phyloP scores from a whole-genome alignment of 2,329 filamentous ascomycete genomes.

The Aureobasidium sp. region DNA sequence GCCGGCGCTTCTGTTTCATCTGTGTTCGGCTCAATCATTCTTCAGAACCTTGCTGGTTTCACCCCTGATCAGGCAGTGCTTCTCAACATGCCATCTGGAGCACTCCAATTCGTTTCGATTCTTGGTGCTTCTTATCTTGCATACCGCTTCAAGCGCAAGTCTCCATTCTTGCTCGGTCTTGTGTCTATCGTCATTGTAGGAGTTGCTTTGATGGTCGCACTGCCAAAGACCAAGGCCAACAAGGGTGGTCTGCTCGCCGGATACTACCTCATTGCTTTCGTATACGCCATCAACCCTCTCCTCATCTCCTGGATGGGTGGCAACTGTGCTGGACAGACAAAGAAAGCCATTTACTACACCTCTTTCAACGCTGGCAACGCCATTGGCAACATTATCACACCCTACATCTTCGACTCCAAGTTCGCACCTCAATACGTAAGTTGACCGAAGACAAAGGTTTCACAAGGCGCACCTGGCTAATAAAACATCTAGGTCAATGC shows the following conservation, averaged over 20 bases:
- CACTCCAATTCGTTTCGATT: slow-evolving; percentile 14
- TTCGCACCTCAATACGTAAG: slow-evolving; percentile 17
- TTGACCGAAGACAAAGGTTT: neutral
- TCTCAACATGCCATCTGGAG: slow-evolving; percentile 16
- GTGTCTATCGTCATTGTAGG: slow-evolving; percentile 15
- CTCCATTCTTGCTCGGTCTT: slow-evolving; percentile 15
- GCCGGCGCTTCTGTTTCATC: slow-evolving; percentile 14
- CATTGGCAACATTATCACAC: slow-evolving; percentile 17
- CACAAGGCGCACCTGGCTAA: neutral
- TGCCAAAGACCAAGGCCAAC: slow-evolving; percentile 15
- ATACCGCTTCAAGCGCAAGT: slow-evolving; percentile 18
- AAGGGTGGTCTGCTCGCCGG: slow-evolving; percentile 15
- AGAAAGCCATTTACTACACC: slow-evolving; percentile 17
- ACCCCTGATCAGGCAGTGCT: slow-evolving; percentile 14
- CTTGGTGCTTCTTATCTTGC: slow-evolving; percentile 13
- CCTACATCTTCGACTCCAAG: slow-evolving; percentile 15
- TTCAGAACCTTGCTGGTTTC: slow-evolving; percentile 14
- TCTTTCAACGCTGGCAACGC: slow-evolving; percentile 14
- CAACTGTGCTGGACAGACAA: slow-evolving; percentile 16
- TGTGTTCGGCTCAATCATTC: slow-evolving; percentile 16
- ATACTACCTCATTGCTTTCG: slow-evolving; percentile 17
- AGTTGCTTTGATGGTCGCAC: slow-evolving; percentile 15
- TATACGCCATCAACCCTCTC: slow-evolving; percentile 15
- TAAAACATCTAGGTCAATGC: slow-evolving; percentile 2
- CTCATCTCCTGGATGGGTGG: slow-evolving; percentile 15